Percentiles rank a stretch among this genome's conserved stretches.
Conservation (phyloP, 352 stramenopile species). For the Phytopythium sindhum region DNA sequence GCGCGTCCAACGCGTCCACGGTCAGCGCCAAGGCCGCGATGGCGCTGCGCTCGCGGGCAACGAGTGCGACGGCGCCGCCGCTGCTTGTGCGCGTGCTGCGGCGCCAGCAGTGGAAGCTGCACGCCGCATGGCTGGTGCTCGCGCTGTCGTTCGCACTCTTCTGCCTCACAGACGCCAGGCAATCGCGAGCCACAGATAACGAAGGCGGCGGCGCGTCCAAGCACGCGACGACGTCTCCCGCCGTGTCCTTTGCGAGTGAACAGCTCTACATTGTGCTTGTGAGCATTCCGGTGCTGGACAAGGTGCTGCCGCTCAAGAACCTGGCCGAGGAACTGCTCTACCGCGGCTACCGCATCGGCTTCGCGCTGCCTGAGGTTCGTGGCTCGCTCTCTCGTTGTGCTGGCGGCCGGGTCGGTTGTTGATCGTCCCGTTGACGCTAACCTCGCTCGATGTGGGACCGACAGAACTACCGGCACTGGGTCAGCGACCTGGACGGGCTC, state of each 20-base stretch:
- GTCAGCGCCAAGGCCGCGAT: neutral
- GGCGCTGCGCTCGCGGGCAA: neutral
- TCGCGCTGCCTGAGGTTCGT: conserved; percentile 70
- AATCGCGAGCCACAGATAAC: neutral
- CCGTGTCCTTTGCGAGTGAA: conserved; percentile 3
- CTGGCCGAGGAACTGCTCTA: conserved; percentile 69
- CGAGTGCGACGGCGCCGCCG: neutral
- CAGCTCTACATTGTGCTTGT: conserved; percentile 82
- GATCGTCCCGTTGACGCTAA: neutral
- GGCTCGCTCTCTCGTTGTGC: neutral
- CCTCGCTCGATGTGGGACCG: neutral
- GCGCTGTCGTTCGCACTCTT: conserved; percentile 17
- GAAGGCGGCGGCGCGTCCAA: neutral
- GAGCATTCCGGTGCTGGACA: conserved; percentile 81
- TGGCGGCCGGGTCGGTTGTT: neutral
- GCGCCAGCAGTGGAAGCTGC: conserved; percentile 29
- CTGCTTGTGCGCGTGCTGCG: conserved; percentile 3
- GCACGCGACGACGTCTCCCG: neutral
- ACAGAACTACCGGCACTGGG: conserved; percentile 73
- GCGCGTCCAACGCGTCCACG: neutral
- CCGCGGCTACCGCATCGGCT: conserved; percentile 72
- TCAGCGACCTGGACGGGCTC: conserved; percentile 65
- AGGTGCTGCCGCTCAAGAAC: conserved; percentile 78
- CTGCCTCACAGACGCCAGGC: neutral
- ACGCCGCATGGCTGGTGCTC: conserved; percentile 29